Evolutionary conservation across 2,329 filamentous ascomycete genomes (phyloP).

Genomic region (Aspergillus udagawae): DNA sequence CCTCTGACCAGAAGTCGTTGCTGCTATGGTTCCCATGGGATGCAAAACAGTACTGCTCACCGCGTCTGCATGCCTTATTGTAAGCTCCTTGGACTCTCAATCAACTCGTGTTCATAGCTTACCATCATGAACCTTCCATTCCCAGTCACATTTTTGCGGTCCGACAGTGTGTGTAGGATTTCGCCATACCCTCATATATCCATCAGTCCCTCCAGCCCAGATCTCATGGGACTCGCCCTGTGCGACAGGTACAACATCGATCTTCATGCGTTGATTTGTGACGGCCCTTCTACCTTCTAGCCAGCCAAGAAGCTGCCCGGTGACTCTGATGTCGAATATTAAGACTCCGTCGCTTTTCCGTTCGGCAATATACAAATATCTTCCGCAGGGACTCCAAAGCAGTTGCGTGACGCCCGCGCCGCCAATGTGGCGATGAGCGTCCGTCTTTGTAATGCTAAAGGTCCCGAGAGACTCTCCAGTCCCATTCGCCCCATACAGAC

Average conservation of each 20-base stretch:
- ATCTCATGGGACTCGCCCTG: conserved; percentile 46
- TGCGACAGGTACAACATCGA: conserved; percentile 46
- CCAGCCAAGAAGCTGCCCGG: conserved; percentile 48
- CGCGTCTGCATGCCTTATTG: conserved; percentile 34
- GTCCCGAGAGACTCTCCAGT: conserved; percentile 48
- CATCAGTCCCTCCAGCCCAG: conserved; percentile 59
- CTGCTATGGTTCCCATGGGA: conserved; percentile 44
- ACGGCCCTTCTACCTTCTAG: conserved; percentile 43
- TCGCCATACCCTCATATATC: conserved; percentile 49
- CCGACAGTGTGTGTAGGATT: conserved; percentile 42
- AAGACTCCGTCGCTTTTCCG: conserved; percentile 53
- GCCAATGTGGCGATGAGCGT: conserved; percentile 35
- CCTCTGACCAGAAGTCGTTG: conserved; percentile 48
- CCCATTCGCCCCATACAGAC: conserved; percentile 51
- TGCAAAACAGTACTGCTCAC: conserved; percentile 47
- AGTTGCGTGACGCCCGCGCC: conserved; percentile 55
- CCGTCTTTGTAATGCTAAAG: conserved; percentile 45
- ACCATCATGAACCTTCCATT: conserved; percentile 46
- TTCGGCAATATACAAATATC: conserved; percentile 57
- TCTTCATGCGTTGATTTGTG: conserved; percentile 54
- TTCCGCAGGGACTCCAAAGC: conserved; percentile 55
- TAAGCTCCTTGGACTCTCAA: neutral
- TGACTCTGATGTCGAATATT: conserved; percentile 58
- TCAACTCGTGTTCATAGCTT: conserved; percentile 8
- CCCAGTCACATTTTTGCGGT: conserved; percentile 39